Conservation (phyloP, 495 filamentous ascomycete species). For the Chaetomidium leptoderma region DNA sequence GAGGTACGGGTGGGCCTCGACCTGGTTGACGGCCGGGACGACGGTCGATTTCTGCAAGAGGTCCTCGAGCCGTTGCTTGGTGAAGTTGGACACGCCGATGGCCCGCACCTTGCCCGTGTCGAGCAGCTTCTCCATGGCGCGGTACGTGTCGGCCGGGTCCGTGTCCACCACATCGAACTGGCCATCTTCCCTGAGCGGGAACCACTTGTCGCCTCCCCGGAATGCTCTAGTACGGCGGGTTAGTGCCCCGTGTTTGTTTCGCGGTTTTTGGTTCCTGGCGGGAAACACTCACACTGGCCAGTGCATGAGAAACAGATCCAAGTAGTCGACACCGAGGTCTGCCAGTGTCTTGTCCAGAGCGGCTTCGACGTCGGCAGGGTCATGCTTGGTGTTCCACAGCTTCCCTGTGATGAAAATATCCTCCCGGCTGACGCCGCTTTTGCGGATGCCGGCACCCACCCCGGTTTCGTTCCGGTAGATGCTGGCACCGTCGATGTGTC, state of each 20-base stretch:
- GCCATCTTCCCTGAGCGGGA: neutral
- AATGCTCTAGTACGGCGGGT: conserved; percentile 41
- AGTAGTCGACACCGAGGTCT: conserved; percentile 59
- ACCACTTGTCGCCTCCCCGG: neutral
- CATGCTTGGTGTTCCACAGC: conserved; percentile 65
- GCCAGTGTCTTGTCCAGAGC: conserved; percentile 58
- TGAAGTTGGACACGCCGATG: conserved; percentile 71
- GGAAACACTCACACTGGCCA: conserved; percentile 38
- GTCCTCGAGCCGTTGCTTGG: conserved; percentile 53
- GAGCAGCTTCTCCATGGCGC: conserved; percentile 59
- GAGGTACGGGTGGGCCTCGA: conserved; percentile 52
- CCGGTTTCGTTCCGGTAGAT: neutral
- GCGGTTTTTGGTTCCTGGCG: too few species aligned
- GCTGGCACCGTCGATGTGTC: neutral
- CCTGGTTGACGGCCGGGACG: conserved; percentile 62
- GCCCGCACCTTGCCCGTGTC: conserved; percentile 48
- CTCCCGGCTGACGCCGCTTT: conserved; percentile 51
- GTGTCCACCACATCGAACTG: neutral
- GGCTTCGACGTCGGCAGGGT: conserved; percentile 54
- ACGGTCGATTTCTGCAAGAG: conserved; percentile 52
- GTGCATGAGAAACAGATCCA: conserved; percentile 70
- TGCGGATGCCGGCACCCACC: conserved; percentile 52
- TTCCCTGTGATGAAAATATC: conserved; percentile 68
- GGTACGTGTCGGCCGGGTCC: conserved; percentile 48
- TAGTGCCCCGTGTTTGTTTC: too few species aligned